Conservation (phyloP, 2,329 filamentous ascomycete species). For the Paecilomyces sp. region DNA sequence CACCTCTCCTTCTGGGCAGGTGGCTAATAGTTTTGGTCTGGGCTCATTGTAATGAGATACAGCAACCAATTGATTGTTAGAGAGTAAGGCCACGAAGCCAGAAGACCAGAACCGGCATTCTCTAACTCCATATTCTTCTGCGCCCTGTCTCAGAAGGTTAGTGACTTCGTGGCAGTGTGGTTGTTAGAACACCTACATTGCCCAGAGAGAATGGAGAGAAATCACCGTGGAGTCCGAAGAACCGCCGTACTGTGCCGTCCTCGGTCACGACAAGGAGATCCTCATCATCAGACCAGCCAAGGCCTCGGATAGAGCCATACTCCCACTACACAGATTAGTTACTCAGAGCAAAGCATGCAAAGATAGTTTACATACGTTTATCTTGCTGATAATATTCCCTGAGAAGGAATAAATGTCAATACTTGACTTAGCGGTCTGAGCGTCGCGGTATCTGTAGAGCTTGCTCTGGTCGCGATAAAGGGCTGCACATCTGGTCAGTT, state of each 20-base stretch:
- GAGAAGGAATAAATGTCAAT: slow-evolving; percentile 95
- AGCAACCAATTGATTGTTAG: slow-evolving; percentile 77
- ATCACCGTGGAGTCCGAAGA: slow-evolving; percentile 85
- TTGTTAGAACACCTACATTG: slow-evolving; percentile 43
- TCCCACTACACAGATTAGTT: slow-evolving; percentile 60
- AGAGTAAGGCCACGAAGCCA: slow-evolving; percentile 87
- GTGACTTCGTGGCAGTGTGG: slow-evolving; percentile 7
- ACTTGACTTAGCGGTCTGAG: slow-evolving; percentile 65
- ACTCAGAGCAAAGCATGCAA: slow-evolving; percentile 2
- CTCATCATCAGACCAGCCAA: slow-evolving; percentile 97
- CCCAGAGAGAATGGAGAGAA: slow-evolving; percentile 92
- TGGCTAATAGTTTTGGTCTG: slow-evolving; percentile 72
- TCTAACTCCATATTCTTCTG: slow-evolving; percentile 79
- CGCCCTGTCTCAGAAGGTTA: slow-evolving; percentile 43
- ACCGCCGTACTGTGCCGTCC: slow-evolving; percentile 86
- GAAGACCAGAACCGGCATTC: slow-evolving; percentile 87
- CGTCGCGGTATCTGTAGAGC: slow-evolving; percentile 67
- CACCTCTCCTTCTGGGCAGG: slow-evolving; percentile 68
- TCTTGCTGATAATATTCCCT: slow-evolving; percentile 76
- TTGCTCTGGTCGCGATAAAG: slow-evolving; percentile 85
- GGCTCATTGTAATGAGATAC: slow-evolving; percentile 91
- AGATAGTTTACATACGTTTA: slow-evolving; percentile 45
- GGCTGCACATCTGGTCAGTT: slow-evolving; percentile 46
- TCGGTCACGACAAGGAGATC: slow-evolving; percentile 79
- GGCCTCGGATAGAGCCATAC: slow-evolving; percentile 73